Evolutionary conservation across 139 green algal species (phyloP), one percentile per base, ranked within the genome.

Genomic region (Chlamydomonas incerta): DNA sequence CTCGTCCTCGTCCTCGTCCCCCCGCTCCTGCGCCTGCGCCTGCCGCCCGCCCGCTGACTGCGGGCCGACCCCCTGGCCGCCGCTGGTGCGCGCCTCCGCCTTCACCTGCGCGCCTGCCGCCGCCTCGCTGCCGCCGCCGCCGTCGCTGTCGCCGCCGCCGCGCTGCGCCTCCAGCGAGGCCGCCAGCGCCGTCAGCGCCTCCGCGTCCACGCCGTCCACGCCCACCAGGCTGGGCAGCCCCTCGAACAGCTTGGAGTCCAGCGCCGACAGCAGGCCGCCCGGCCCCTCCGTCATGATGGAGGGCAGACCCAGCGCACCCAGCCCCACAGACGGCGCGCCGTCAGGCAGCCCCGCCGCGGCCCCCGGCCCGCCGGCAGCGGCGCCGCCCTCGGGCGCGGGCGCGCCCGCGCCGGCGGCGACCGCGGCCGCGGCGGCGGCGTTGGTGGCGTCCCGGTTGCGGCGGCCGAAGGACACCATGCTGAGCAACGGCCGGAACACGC

Each of bases 391-490:
- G 8, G 3, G 20, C 55, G 26, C 26, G 2, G 26, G 24, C 21
- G 55, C 47, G 34, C 14, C 52, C 14, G 33, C 0, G 31, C 0
- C 41, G 17, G 73, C 55, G 50, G 13, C n/a, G 17, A n/a, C 50
- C 17, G 72, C 74, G 33, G 55, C 74, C 13, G 33, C 55, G 8
- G 18, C 74, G 20, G 55, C 34, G 18, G n/a, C 55, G n/a, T n/a
- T 21, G n/a, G 5, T 17, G 55, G 46, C 21, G 55, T 35, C 66
- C 29, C 57, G 23, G 55, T 46, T 57, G 34, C 74, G 31, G 74
- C 74, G 74, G 33, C 74, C 74, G 18, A 82, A 71, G 0, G 74
- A 82, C 13, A 71, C 33, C 34, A 71, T 37, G 68, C 20, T 72
- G 57, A 82, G n/a, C 8, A 71, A 34, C 0, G 74, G 74, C 57